Percentiles rank a stretch among this genome's conserved stretches.
phyloP scores from a whole-genome alignment of 140 eudicot species.

The Oenanthe javanica region DNA sequence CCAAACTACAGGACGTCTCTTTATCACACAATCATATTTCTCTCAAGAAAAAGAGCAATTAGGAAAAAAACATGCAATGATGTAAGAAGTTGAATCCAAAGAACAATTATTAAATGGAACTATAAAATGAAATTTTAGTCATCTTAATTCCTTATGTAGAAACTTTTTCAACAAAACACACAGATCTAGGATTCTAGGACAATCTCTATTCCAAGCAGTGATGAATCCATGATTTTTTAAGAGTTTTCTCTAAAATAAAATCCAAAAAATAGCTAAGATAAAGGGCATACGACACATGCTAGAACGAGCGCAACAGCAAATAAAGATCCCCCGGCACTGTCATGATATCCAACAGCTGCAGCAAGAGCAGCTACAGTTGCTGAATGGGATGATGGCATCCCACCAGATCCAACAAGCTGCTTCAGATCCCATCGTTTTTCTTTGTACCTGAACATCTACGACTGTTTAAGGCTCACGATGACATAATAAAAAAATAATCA shows the following conservation, averaged over 20 bases:
- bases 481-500: not conserved
- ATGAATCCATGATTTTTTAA: not conserved
- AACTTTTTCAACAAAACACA: not conserved
- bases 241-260: not conserved
- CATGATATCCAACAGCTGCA: constrained; percentile 62
- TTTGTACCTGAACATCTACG: constrained; percentile 81
- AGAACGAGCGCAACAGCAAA: constrained; percentile 67
- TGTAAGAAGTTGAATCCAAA: not conserved
- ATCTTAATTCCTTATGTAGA: not conserved
- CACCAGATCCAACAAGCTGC: constrained; percentile 93
- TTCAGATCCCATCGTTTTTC: constrained; percentile 81
- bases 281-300: constrained; percentile 73
- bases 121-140: not conserved
- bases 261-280: not conserved
- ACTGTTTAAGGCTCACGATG: constrained; percentile 45
- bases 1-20: not conserved
- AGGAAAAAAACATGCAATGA: not conserved
- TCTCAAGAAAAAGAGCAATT: not conserved
- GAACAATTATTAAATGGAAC: not conserved
- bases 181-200: not conserved
- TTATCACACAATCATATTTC: not conserved
- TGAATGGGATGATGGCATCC: constrained; percentile 99
- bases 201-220: not conserved
- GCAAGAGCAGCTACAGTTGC: constrained; percentile 95
- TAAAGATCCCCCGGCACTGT: constrained; percentile 64